These are phyloP conservation scores for Microbotryum silenes-acaulis DNA, from an alignment of 1,284 basidiomycete species.

Conservation along the genomic window DNA sequence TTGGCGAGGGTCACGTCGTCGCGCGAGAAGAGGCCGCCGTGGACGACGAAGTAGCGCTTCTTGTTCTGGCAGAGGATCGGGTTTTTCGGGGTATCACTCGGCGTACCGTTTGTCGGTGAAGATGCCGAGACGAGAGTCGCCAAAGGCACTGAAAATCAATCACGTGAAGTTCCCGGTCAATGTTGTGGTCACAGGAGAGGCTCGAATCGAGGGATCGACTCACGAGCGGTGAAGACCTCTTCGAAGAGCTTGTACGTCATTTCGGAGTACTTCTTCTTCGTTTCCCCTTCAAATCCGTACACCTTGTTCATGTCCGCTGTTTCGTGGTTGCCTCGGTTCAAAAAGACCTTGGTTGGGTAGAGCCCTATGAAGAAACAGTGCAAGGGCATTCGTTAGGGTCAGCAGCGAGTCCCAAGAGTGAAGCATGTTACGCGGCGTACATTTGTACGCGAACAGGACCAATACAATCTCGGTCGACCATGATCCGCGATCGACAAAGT, in stretches of 20 bases:
- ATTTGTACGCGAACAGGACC: conserved; percentile 92
- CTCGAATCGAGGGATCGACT: conserved; percentile 38
- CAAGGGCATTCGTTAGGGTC: not conserved
- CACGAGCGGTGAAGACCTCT: conserved; percentile 79
- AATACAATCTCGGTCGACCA: conserved; percentile 97
- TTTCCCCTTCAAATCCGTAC: conserved; percentile 86
- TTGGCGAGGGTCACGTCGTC: conserved; percentile 90
- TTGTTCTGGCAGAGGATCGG: conserved; percentile 70
- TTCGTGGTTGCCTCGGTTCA: conserved; percentile 96
- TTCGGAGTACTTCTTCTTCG: conserved; percentile 88
- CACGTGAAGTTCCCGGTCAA: not conserved
- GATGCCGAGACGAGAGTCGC: conserved; percentile 75
- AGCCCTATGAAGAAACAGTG: conserved; percentile 53
- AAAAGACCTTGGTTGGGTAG: conserved; percentile 74
- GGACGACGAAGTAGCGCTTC: conserved; percentile 91
- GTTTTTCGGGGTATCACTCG: conserved; percentile 40
- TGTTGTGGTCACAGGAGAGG: not conserved
- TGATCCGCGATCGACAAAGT: conserved; percentile 93
- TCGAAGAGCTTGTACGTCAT: conserved; percentile 78
- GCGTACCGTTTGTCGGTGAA: conserved; percentile 45
- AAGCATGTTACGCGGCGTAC: conserved; percentile 37
- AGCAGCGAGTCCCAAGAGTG: conserved; percentile 16
- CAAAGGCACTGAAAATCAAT: conserved; percentile 60
- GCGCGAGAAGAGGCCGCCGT: conserved; percentile 91
- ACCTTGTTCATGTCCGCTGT: conserved; percentile 71